Conservation (phyloP, 805 yeast species). For the Candida schatavii region DNA sequence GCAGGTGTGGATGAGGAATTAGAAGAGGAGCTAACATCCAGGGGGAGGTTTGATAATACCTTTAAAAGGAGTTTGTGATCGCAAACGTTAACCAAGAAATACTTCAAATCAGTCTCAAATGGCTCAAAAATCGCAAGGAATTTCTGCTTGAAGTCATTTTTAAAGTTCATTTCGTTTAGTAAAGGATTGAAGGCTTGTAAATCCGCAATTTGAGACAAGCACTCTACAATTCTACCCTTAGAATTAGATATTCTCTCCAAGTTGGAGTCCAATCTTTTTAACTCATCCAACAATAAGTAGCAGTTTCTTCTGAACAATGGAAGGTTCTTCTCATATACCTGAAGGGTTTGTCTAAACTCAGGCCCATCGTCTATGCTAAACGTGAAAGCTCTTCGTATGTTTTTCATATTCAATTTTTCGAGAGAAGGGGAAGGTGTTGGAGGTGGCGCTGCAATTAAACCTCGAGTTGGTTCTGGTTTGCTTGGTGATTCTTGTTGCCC, state of each 20-base stretch:
- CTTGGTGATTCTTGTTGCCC: background rate
- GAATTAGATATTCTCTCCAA: slow-evolving; percentile 17
- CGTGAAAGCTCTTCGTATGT: slow-evolving; percentile 28
- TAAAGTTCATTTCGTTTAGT: slow-evolving; percentile 21
- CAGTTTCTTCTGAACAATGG: slow-evolving; percentile 26
- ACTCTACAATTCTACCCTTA: slow-evolving; percentile 23
- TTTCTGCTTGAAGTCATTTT: slow-evolving; percentile 21
- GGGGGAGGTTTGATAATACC: slow-evolving; percentile 12
- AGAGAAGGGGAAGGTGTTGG: slow-evolving; percentile 5
- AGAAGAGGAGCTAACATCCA: slow-evolving; percentile 5
- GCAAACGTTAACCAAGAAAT: slow-evolving; percentile 27
- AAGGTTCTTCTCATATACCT: slow-evolving; percentile 27
- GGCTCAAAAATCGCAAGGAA: slow-evolving; percentile 29
- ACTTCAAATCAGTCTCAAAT: slow-evolving; percentile 27
- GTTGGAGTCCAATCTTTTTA: slow-evolving; percentile 25
- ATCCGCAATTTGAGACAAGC: slow-evolving; percentile 17
- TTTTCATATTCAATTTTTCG: slow-evolving; percentile 8
- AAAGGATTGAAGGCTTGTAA: slow-evolving; percentile 23
- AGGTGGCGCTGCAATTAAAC: background rate
- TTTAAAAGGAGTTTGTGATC: slow-evolving; percentile 26
- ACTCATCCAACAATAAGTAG: slow-evolving; percentile 27
- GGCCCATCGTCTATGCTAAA: slow-evolving; percentile 44
- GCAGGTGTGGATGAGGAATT: slow-evolving; percentile 4
- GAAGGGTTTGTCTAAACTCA: slow-evolving; percentile 33
- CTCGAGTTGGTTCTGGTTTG: background rate